Percentiles rank a stretch among this genome's conserved stretches.
Evolutionary conservation across 73 alveolate genomes (phyloP).

Genomic region (Tetrahymena thermophila): DNA sequence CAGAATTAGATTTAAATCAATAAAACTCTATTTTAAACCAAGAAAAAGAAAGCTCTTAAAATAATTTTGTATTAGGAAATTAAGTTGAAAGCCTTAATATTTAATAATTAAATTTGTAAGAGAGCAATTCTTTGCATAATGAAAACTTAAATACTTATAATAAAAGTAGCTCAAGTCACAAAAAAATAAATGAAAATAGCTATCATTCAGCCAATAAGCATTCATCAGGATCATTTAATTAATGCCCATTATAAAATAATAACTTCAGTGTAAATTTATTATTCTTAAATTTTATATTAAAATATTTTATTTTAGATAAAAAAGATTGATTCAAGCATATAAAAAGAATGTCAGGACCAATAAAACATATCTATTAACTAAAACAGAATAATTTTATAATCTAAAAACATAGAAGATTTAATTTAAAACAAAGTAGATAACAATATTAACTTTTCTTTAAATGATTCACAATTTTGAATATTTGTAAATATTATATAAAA

Average conservation of each 20-base stretch:
- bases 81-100: neutral
- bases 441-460: neutral
- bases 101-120: neutral
- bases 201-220: neutral
- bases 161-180: neutral
- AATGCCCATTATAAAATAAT: neutral
- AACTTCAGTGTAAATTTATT: neutral
- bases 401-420: neutral
- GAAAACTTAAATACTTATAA: neutral
- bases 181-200: neutral
- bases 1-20: neutral
- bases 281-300: neutral
- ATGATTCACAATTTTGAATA: neutral
- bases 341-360: neutral
- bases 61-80: neutral
- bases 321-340: neutral
- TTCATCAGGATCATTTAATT: neutral
- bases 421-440: neutral
- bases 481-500: no score
- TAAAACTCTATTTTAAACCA: neutral
- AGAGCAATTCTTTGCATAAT: neutral
- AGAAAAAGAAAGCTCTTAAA: neutral
- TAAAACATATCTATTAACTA: neutral
- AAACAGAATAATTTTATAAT: neutral
- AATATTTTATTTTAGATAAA: neutral